phyloP scores from a whole-genome alignment of 2,329 filamentous ascomycete genomes.

The Colletotrichum sp. region DNA sequence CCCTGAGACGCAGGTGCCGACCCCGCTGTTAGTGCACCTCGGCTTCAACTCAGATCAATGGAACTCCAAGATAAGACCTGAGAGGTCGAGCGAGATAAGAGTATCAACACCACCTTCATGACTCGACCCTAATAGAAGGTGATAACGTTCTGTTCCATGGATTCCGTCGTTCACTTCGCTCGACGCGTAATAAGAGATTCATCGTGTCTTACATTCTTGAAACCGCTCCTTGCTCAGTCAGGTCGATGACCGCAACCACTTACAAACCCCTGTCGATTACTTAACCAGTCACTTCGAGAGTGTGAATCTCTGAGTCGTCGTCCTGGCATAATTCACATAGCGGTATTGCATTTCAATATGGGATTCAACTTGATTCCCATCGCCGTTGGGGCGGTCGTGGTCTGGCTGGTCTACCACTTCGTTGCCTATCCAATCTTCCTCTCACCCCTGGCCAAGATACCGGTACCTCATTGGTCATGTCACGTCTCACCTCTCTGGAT shows the following conservation, averaged over 20 bases:
- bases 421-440: conserved; percentile 21
- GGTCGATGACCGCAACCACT: neutral
- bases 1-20: neutral
- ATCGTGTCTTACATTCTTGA: neutral
- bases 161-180: neutral
- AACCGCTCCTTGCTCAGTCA: neutral
- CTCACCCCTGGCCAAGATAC: conserved; percentile 27
- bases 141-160: neutral
- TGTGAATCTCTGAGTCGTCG: neutral
- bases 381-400: neutral
- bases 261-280: neutral
- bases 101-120: neutral
- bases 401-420: neutral
- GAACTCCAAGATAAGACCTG: neutral
- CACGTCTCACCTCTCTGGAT: conserved; percentile 26
- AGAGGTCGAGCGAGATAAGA: neutral
- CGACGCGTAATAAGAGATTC: neutral
- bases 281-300: neutral
- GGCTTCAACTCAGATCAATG: neutral
- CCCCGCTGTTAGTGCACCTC: conserved; percentile 15
- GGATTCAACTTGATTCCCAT: neutral
- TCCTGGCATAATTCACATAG: neutral
- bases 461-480: conserved; percentile 27
- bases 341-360: neutral
- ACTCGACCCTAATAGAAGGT: neutral